A percentile compares a stretch with the other conserved stretches of the same genome.
Evolutionary conservation across 108 stramenopile genomes (phyloP).

Genomic region (Cylindrotheca fusiformis): DNA sequence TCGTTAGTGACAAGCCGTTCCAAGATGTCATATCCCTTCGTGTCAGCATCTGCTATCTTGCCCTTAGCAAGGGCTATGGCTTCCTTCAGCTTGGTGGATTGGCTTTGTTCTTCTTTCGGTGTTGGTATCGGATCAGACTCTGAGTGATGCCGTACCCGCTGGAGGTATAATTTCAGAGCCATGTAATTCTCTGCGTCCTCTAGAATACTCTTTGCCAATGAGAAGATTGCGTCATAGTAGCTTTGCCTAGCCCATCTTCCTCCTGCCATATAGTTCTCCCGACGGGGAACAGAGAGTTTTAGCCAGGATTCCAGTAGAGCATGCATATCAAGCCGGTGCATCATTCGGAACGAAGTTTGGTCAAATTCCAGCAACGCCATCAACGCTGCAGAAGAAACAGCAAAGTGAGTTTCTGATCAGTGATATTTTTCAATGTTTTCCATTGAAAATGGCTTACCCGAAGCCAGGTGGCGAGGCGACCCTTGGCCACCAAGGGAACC

Average conservation of each 20-base stretch:
- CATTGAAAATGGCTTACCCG: conserved; percentile 12
- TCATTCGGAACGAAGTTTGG: conserved; percentile 73
- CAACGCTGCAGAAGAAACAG: conserved; percentile 28
- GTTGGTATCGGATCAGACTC: conserved; percentile 77
- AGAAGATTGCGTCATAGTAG: conserved; percentile 85
- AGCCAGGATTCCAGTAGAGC: conserved; percentile 76
- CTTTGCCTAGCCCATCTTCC: conserved; percentile 88
- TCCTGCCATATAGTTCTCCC: conserved; percentile 88
- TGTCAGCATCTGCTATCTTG: conserved; percentile 56
- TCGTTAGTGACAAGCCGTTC: conserved; percentile 12
- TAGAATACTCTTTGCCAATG: conserved; percentile 68
- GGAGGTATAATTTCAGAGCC: conserved; percentile 77
- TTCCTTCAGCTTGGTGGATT: conserved; percentile 37
- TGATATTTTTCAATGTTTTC: not conserved
- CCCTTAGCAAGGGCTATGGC: conserved; percentile 37
- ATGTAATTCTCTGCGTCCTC: conserved; percentile 83
- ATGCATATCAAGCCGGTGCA: conserved; percentile 78
- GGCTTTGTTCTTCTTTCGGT: conserved; percentile 35
- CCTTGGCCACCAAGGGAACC: conserved; percentile 71
- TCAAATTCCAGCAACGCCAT: conserved; percentile 84
- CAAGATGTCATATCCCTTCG: conserved; percentile 38
- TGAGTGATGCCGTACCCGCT: conserved; percentile 63
- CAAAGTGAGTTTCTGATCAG: not conserved
- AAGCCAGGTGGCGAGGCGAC: conserved; percentile 72
- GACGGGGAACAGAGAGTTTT: conserved; percentile 48